These are phyloP conservation scores for Linnemannia exigua DNA, from an alignment of 192 early-diverging fungal genomes.

Conservation along the genomic window DNA sequence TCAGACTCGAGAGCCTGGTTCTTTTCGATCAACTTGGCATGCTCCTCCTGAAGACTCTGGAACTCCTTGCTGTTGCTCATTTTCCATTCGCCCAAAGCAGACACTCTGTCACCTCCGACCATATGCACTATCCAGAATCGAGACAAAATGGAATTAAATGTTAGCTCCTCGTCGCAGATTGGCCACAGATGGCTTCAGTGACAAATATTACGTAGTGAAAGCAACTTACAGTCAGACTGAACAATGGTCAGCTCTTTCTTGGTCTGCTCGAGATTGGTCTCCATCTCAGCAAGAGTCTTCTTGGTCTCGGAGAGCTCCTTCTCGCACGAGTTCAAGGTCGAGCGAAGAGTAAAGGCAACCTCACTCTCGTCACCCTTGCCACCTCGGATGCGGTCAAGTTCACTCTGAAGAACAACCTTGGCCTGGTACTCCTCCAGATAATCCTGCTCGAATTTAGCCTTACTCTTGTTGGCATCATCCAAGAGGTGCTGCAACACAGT, in stretches of 20 bases:
- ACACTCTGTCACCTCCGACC: slow-evolving; percentile 34
- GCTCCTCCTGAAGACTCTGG: slow-evolving; percentile 53
- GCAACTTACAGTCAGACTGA: slow-evolving; percentile 56
- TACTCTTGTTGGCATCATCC: slow-evolving; percentile 71
- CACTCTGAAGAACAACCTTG: slow-evolving; percentile 61
- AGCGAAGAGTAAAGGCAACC: slow-evolving; percentile 26
- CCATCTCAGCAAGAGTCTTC: slow-evolving; percentile 42
- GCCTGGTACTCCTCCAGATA: slow-evolving; percentile 66
- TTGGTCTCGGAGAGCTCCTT: slow-evolving; percentile 51
- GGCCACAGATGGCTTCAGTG: no score
- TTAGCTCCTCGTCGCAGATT: no score
- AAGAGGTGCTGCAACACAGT: slow-evolving; percentile 70
- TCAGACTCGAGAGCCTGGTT: slow-evolving; percentile 28
- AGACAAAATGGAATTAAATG: background rate
- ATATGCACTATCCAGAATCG: slow-evolving; percentile 25
- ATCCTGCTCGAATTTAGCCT: slow-evolving; percentile 73
- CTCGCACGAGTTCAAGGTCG: slow-evolving; percentile 41
- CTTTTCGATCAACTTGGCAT: slow-evolving; percentile 53
- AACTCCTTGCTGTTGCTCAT: slow-evolving; percentile 35
- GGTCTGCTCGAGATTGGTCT: slow-evolving; percentile 40
- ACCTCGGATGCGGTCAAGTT: slow-evolving; percentile 47
- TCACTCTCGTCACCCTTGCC: slow-evolving; percentile 48
- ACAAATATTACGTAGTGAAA: background rate
- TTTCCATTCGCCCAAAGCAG: slow-evolving; percentile 39
- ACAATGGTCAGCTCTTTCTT: slow-evolving; percentile 53